Conservation (phyloP, 2,329 filamentous ascomycete genomes). For the Akanthomyces muscarius region DNA sequence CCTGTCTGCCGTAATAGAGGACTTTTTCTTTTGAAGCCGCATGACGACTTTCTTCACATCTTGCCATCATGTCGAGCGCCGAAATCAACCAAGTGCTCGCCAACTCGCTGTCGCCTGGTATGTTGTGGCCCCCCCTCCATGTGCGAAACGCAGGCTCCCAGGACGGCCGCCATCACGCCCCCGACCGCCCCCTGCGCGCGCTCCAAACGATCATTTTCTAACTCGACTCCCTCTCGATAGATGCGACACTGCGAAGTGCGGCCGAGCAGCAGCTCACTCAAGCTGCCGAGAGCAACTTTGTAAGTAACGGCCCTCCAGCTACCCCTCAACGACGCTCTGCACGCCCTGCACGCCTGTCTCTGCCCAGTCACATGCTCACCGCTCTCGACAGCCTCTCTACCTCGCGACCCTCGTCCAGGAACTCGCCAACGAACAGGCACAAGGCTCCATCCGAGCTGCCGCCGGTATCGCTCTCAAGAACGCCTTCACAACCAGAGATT, state of each 20-base stretch:
- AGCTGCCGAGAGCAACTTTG: conserved; percentile 93
- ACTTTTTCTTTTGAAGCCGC: conserved; percentile 26
- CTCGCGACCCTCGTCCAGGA: conserved; percentile 88
- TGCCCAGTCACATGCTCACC: conserved; percentile 25
- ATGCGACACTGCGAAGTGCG: conserved; percentile 82
- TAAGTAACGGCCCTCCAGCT: conserved; percentile 43
- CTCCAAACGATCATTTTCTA: conserved; percentile 20
- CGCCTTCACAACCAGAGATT: conserved; percentile 92
- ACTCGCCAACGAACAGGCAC: conserved; percentile 83
- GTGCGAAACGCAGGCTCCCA: conserved; percentile 14
- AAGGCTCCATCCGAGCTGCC: conserved; percentile 82
- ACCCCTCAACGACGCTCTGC: conserved; percentile 16
- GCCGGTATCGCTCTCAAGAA: conserved; percentile 98
- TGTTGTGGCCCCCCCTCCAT: conserved; percentile 34
- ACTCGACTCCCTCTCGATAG: conserved; percentile 48
- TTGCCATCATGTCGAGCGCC: conserved; percentile 64
- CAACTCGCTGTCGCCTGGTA: conserved; percentile 93
- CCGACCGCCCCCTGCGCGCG: not conserved
- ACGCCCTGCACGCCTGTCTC: conserved; percentile 17
- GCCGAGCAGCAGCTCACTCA: conserved; percentile 92
- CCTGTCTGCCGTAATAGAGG: conserved; percentile 6
- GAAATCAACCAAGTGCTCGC: conserved; percentile 98
- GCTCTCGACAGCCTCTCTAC: conserved; percentile 70
- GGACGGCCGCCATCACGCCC: conserved; percentile 11
- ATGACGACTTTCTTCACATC: conserved; percentile 34